Evolutionary conservation across 495 filamentous ascomycete genomes (phyloP), one percentile per base, ranked within the genome.

Genomic region (Hyphodiscus hymeniophilus): DNA sequence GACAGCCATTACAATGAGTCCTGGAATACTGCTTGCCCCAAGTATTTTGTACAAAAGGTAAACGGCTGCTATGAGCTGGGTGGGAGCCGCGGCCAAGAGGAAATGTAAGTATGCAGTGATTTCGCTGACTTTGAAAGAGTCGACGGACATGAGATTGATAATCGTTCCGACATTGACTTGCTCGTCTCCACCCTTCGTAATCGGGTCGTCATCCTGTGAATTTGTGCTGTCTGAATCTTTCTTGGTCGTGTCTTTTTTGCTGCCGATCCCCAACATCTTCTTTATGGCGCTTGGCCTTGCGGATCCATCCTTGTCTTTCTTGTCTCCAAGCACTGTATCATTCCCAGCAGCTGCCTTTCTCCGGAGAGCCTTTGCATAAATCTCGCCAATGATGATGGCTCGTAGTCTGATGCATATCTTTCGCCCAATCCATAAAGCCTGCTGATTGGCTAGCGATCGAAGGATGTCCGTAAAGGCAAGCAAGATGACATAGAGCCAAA

Each of bases 91-190:
- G 8, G 61, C 55, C 38, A 69, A 56, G 23, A 71, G 61, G 38
- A 63, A 59, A 39, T 81, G 75, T 3, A 84, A 66, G 24, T 73
- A 99, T 0, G 90, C 72, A 45, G 69, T 70, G 32, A 84, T 72
- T 48, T 85, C 76, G 31, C 87, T 87, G 42, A 97, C 85, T 67
- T 99, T 99, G 77, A 96, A 96, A 26, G 92, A 95, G 72, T 99
- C 94, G 45, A 99, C 94, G 8, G 94, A 79, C 94, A 99, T 99
- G 53, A 99, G 66, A 61, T 97, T 99, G 67, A 97, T 97, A 61
- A 99, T 95, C 18, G 90, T 92, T 48, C 94, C 94, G 47, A 89
- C 72, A 54, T 94, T 95, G 16, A 85, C 92, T 64, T 94, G 86
- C 33, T 83, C 79, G 26, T 73, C 67, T 13, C 62, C 69, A 47